Evolutionary conservation across 306 rosid genomes (phyloP).

Genomic region (Alnus glutinosa): DNA sequence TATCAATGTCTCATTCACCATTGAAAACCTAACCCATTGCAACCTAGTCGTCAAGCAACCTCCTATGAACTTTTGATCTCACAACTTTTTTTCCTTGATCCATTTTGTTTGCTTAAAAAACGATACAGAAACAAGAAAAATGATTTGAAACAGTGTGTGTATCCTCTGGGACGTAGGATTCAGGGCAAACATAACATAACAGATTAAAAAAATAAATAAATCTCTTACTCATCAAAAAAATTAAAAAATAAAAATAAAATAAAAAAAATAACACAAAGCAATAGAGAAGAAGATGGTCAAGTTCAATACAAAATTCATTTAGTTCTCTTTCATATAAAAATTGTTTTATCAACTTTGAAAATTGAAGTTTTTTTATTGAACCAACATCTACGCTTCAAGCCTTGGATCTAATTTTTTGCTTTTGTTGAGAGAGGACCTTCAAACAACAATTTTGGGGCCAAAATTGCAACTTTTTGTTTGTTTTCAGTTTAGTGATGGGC

Average conservation of each 20-base stretch:
- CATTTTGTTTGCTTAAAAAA: neutral
- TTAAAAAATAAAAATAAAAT: too few species aligned
- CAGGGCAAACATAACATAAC: neutral
- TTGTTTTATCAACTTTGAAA: neutral
- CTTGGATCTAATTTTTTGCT: neutral
- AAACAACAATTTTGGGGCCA: neutral
- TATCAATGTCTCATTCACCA: neutral
- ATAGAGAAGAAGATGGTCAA: neutral
- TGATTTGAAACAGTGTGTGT: neutral
- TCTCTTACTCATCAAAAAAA: too few species aligned
- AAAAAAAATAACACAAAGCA: neutral
- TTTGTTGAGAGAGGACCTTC: neutral
- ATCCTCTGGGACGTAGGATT: neutral
- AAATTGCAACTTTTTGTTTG: neutral
- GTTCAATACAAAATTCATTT: neutral
- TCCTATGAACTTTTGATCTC: neutral
- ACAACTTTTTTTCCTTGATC: neutral
- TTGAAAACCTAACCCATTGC: neutral
- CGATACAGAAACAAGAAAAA: neutral
- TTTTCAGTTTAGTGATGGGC: neutral
- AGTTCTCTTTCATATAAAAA: neutral
- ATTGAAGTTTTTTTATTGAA: neutral
- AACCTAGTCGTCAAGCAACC: neutral
- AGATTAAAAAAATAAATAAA: neutral
- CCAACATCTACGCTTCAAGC: neutral